Conservation (phyloP, 2,329 filamentous ascomycete species). For the Fusarium sp. region DNA sequence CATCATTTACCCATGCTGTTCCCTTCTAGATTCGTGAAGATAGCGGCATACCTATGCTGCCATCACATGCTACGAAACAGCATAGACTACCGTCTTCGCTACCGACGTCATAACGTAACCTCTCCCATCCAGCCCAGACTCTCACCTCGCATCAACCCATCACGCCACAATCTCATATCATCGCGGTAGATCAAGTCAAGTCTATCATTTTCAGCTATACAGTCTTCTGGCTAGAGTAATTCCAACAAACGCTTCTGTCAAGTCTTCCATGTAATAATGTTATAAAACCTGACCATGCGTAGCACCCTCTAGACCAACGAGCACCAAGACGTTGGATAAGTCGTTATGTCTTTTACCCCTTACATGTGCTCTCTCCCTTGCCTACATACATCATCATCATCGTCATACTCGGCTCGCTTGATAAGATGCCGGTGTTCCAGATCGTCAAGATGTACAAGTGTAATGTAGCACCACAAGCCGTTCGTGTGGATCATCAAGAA, state of each 20-base stretch:
- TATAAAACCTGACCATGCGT: neutral
- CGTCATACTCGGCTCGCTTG: conserved; percentile 12
- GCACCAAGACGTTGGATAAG: neutral
- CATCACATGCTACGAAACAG: neutral
- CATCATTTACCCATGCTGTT: neutral
- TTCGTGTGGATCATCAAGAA: conserved; percentile 12
- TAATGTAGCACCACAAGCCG: conserved; percentile 11
- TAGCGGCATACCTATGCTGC: neutral
- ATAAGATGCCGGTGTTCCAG: conserved; percentile 21
- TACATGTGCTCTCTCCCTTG: neutral
- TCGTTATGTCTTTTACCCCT: conserved; percentile 15
- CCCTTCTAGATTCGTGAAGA: neutral
- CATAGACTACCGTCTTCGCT: neutral
- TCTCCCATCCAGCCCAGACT: neutral
- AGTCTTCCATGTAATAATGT: neutral
- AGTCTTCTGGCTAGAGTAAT: neutral
- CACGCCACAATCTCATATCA: neutral
- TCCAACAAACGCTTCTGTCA: neutral
- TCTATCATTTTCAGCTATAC: conserved; percentile 17
- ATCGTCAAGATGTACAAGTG: conserved; percentile 10
- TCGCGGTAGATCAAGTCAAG: neutral
- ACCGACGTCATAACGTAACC: neutral
- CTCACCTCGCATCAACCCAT: neutral
- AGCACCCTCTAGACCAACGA: neutral
- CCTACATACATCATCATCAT: neutral